phyloP scores from a whole-genome alignment of 345 rosid genomes.

The Eucalyptus coolabah region DNA sequence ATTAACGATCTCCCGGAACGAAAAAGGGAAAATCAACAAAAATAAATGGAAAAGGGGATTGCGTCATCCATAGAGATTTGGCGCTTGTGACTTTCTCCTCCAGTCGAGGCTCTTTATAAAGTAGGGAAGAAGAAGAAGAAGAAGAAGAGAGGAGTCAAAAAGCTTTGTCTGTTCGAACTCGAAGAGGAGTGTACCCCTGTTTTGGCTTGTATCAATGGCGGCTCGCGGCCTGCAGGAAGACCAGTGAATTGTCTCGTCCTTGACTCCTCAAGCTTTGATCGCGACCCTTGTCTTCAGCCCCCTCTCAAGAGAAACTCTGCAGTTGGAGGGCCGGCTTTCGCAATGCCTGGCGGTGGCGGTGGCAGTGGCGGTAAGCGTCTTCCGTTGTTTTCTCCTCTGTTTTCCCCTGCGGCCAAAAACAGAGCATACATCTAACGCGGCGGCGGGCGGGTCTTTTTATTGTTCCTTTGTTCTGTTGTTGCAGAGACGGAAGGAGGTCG shows the following conservation, averaged over 20 bases:
- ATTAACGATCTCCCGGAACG: neutral
- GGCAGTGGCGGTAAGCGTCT: neutral
- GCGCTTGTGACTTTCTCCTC: neutral
- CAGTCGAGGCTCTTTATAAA: neutral
- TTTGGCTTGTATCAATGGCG: neutral
- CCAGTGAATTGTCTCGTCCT: neutral
- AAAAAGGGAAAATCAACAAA: neutral
- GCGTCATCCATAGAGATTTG: neutral
- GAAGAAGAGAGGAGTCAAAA: neutral
- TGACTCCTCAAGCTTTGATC: neutral
- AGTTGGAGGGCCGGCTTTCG: neutral
- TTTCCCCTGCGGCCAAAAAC: neutral
- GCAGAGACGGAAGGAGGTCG: conserved; percentile 19
- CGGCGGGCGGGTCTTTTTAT: neutral
- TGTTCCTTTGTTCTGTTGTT: neutral
- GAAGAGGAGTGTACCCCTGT: neutral
- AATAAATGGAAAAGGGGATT: neutral
- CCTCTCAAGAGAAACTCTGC: neutral
- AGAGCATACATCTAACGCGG: neutral
- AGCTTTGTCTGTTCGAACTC: neutral
- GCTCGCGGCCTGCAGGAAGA: neutral
- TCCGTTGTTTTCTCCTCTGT: too few relatives aligned
- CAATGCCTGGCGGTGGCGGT: neutral
- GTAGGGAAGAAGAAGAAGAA: neutral
- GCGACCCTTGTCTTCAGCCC: neutral